Conservation (phyloP, 768 basidiomycete species). For the Pisolithus orientalis region DNA sequence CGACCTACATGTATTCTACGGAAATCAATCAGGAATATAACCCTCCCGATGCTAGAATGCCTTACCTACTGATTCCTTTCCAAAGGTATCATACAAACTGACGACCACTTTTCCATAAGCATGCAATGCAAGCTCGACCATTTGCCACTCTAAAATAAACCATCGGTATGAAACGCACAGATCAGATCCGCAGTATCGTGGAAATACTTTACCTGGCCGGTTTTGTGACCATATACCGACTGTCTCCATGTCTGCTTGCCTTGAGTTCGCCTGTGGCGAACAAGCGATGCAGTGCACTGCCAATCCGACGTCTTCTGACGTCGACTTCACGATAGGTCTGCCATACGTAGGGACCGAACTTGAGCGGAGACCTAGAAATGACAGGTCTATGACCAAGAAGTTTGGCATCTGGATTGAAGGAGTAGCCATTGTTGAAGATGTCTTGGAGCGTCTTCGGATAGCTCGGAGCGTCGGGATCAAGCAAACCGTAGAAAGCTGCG, state of each 20-base stretch:
- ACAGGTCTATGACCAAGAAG: conserved; percentile 68
- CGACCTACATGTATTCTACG: conserved; percentile 68
- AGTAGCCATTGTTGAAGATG: conserved; percentile 61
- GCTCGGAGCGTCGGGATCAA: conserved; percentile 48
- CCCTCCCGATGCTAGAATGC: background rate
- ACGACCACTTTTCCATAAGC: conserved; percentile 82
- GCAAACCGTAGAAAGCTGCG: conserved; percentile 51
- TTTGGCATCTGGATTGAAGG: conserved; percentile 38
- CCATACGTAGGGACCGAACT: conserved; percentile 73
- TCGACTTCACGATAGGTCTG: conserved; percentile 72
- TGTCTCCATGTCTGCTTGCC: conserved; percentile 58
- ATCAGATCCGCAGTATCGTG: background rate
- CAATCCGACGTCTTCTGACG: conserved; percentile 59
- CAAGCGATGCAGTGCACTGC: conserved; percentile 65
- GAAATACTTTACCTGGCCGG: conserved; percentile 55
- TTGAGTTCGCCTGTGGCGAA: conserved; percentile 58
- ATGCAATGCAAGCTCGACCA: conserved; percentile 76
- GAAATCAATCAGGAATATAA: conserved; percentile 1
- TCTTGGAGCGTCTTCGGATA: conserved; percentile 51
- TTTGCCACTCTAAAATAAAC: conserved; percentile 75
- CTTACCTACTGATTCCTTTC: conserved; percentile 84
- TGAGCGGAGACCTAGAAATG: conserved; percentile 57
- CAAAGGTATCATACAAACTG: conserved; percentile 91
- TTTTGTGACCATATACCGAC: conserved; percentile 86
- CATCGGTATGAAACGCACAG: conserved; percentile 3